Conservation (phyloP, 78 protist genomes). For the Dictyostelium capitatum region DNA sequence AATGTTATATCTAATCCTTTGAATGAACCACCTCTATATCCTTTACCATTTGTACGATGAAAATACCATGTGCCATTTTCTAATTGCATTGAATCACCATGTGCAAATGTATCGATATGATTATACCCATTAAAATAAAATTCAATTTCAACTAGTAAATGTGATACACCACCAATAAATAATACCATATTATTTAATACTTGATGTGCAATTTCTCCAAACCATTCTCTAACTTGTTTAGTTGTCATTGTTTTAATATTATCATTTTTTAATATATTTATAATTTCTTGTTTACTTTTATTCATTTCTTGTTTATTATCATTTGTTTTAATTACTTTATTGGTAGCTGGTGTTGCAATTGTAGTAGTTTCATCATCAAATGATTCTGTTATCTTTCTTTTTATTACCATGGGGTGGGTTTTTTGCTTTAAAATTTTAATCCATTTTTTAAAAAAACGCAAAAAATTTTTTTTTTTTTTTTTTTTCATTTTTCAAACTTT, state of each 20-base stretch:
- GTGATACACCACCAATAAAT: neutral
- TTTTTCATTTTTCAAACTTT: too few species aligned
- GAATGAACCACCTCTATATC: conserved; percentile 26
- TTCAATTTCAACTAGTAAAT: conserved; percentile 32
- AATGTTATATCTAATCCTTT: conserved; percentile 74
- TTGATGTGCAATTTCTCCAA: conserved; percentile 5
- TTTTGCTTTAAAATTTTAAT: too few species aligned
- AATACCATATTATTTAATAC: conserved; percentile 23
- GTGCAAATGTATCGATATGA: conserved; percentile 45
- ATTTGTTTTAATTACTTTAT: neutral
- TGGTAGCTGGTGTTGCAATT: neutral
- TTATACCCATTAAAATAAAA: conserved; percentile 49
- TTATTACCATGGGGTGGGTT: neutral
- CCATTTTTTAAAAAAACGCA: too few species aligned
- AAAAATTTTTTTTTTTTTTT: too few species aligned
- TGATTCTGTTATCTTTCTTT: neutral
- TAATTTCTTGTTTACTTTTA: conserved; percentile 27
- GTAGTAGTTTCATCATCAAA: neutral
- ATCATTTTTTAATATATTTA: neutral
- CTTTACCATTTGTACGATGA: conserved; percentile 53
- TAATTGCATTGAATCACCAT: conserved; percentile 39
- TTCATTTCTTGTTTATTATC: neutral
- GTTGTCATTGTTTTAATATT: neutral
- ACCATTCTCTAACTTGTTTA: neutral
- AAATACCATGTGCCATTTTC: conserved; percentile 44